A percentile compares a stretch with the other conserved stretches of the same genome.
phyloP scores from a whole-genome alignment of 805 yeast genomes.

The Zygoascus tannicola region DNA sequence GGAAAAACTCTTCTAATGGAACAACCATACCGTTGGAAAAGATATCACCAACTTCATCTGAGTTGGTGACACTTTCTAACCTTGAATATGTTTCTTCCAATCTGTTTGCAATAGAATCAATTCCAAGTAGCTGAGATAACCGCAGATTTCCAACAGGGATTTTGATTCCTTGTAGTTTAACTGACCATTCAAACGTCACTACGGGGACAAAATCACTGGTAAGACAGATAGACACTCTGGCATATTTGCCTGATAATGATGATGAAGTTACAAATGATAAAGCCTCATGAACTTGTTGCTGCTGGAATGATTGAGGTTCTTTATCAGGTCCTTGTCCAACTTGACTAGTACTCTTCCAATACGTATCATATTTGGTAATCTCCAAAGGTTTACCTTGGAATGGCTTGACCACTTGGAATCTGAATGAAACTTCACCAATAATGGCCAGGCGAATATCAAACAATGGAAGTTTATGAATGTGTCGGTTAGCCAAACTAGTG shows the following conservation, averaged over 20 bases:
- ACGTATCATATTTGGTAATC: slow-evolving; percentile 86
- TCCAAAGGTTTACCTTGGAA: slow-evolving; percentile 76
- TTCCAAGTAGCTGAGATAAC: slow-evolving; percentile 5
- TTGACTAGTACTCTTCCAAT: slow-evolving; percentile 86
- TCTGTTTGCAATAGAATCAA: slow-evolving; percentile 5
- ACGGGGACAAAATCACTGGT: slow-evolving; percentile 81
- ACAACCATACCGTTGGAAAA: slow-evolving; percentile 41
- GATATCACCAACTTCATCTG: slow-evolving; percentile 4
- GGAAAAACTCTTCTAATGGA: slow-evolving; percentile 52
- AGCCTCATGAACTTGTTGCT: slow-evolving; percentile 22
- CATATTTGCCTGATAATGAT: slow-evolving; percentile 74
- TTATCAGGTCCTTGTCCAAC: slow-evolving; percentile 19
- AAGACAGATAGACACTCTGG: slow-evolving; percentile 57
- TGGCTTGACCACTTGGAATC: slow-evolving; percentile 81
- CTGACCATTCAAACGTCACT: slow-evolving; percentile 29
- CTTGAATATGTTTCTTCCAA: slow-evolving; percentile 21
- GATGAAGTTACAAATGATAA: slow-evolving; percentile 84
- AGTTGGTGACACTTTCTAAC: slow-evolving; percentile 19
- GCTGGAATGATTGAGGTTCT: slow-evolving; percentile 13
- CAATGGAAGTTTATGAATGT: slow-evolving; percentile 49
- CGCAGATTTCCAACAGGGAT: slow-evolving; percentile 54
- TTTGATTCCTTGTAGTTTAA: slow-evolving; percentile 31
- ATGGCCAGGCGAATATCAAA: slow-evolving; percentile 72
- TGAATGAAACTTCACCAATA: slow-evolving; percentile 71
- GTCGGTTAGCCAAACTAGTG: slow-evolving; percentile 16